phyloP scores from a whole-genome alignment of 2,329 filamentous ascomycete genomes.

The Sporothrix variecibatus region DNA sequence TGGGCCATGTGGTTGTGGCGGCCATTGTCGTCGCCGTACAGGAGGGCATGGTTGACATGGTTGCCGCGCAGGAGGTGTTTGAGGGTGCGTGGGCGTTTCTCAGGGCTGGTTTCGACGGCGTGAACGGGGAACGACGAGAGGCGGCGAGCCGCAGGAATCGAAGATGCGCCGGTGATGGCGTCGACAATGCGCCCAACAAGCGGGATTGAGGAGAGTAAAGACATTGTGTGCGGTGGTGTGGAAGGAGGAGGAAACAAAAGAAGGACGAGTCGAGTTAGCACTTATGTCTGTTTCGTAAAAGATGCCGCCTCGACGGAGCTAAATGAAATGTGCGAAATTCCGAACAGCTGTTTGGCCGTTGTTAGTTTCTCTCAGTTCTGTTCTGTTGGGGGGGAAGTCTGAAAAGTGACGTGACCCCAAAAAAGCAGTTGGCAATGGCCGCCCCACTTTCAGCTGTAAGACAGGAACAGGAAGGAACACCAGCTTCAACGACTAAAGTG shows the following conservation, averaged over 20 bases:
- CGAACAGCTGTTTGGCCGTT: not conserved
- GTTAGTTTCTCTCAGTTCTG: no score
- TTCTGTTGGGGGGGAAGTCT: conserved; percentile 11
- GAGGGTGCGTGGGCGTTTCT: conserved; percentile 77
- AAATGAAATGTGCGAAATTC: not conserved
- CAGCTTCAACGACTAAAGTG: not conserved
- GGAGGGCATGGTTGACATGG: conserved; percentile 84
- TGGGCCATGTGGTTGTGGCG: conserved; percentile 86
- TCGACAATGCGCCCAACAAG: conserved; percentile 12
- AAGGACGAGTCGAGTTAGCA: not conserved
- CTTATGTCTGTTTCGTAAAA: not conserved
- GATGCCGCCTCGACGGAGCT: not conserved
- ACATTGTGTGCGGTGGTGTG: not conserved
- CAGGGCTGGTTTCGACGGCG: conserved; percentile 75
- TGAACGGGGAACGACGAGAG: conserved; percentile 72
- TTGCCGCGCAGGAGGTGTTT: conserved; percentile 92
- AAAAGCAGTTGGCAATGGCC: not conserved
- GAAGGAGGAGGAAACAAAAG: no score
- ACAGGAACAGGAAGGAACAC: not conserved
- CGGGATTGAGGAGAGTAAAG: conserved; percentile 3
- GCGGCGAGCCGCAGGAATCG: conserved; percentile 45
- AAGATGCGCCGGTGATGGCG: not conserved
- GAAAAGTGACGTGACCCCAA: conserved; percentile 8
- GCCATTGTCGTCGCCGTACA: conserved; percentile 44
- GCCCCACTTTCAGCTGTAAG: conserved; percentile 1